phyloP scores from a whole-genome alignment of 1,139 yeast genomes.

The Groenewaldozyma auringiensis region DNA sequence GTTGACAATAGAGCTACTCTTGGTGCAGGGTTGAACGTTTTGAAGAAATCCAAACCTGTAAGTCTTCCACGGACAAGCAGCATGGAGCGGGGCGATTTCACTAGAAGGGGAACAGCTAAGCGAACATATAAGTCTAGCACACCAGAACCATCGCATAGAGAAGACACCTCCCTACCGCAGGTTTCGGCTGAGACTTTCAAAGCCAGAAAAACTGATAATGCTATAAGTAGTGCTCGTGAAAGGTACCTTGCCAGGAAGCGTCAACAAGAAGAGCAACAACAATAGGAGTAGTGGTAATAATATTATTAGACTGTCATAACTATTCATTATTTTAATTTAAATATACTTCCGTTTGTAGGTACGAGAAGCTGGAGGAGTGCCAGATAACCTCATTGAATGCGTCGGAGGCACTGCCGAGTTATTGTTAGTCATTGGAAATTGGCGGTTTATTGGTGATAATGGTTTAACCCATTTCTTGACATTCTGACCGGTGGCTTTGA shows the following conservation, averaged over 20 bases:
- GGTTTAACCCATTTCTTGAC: no score
- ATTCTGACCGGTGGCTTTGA: neutral
- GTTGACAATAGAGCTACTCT: conserved; percentile 26
- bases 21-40: conserved; percentile 27
- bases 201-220: conserved; percentile 16
- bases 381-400: no score
- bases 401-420: no score
- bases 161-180: conserved; percentile 6
- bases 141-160: neutral
- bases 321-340: no score
- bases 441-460: neutral
- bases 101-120: conserved; percentile 7
- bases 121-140: neutral
- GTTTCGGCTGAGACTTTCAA: conserved; percentile 11
- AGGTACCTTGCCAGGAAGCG: conserved; percentile 26
- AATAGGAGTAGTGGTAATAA: no score
- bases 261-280: neutral
- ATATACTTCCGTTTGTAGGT: no score
- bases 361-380: no score
- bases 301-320: no score
- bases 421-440: neutral
- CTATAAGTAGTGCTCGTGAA: conserved; percentile 24
- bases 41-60: conserved; percentile 3
- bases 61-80: neutral
- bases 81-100: conserved; percentile 2